Percentiles rank a stretch among this genome's conserved stretches.
Conservation (phyloP, 139 green algal genomes). For the Coelastrella sp. region DNA sequence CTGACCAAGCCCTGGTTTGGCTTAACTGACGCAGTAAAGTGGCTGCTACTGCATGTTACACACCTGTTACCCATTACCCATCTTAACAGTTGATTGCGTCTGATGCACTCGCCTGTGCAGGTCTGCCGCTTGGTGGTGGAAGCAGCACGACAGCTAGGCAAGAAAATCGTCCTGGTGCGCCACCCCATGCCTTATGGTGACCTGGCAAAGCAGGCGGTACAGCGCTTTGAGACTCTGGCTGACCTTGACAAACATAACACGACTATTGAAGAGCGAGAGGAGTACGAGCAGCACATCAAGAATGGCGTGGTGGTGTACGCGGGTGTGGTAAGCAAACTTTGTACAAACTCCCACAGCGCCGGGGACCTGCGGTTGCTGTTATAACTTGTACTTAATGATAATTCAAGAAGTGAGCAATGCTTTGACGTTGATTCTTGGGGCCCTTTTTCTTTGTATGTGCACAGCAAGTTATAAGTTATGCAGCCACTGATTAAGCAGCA, state of each 20-base stretch:
- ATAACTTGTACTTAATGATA: neutral
- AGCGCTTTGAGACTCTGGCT: slow-evolving; percentile 59
- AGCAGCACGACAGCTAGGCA: neutral
- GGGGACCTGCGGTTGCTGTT: neutral
- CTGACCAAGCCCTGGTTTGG: slow-evolving; percentile 38
- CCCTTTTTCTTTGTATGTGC: neutral
- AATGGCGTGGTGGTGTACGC: slow-evolving; percentile 61
- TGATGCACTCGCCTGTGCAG: neutral
- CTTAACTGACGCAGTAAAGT: no score
- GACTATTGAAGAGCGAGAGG: slow-evolving; percentile 66
- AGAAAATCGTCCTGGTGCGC: slow-evolving; percentile 52
- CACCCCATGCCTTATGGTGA: slow-evolving; percentile 71
- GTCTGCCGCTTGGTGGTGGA: slow-evolving; percentile 27
- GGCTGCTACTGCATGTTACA: no score
- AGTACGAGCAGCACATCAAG: slow-evolving; percentile 72
- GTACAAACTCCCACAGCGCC: no score
- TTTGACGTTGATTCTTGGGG: neutral
- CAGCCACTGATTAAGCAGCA: neutral
- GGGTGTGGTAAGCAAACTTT: slow-evolving; percentile 44
- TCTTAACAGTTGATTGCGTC: neutral
- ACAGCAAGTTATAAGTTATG: neutral
- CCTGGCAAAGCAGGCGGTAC: slow-evolving; percentile 57
- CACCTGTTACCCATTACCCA: no score
- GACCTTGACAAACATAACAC: slow-evolving; percentile 60
- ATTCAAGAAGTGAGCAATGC: neutral